Conservation (phyloP, 352 stramenopile genomes). For the Phytophthora macrochlamydospora region DNA sequence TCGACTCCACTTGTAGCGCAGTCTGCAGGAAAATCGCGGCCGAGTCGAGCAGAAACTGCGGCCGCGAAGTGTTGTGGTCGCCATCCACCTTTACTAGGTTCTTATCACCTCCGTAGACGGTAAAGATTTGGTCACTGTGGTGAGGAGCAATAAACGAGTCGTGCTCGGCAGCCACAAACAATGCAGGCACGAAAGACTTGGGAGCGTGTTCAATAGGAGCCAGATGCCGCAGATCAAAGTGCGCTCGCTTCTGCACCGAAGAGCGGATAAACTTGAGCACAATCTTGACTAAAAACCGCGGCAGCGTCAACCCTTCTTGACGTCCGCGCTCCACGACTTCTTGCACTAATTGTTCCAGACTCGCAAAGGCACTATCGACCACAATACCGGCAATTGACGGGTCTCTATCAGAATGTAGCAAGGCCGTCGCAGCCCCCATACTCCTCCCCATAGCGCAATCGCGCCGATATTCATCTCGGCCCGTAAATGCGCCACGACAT, state of each 20-base stretch:
- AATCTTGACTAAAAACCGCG: conserved; percentile 91
- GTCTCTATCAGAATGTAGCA: conserved; percentile 98
- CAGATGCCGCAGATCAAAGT: conserved; percentile 86
- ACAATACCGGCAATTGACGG: conserved; percentile 97
- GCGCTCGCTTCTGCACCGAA: conserved; percentile 91
- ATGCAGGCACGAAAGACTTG: conserved; percentile 95
- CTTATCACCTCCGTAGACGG: conserved; percentile 96
- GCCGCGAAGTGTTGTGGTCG: conserved; percentile 97
- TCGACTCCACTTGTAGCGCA: conserved; percentile 81
- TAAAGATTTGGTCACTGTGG: conserved; percentile 84
- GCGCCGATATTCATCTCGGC: conserved; percentile 89
- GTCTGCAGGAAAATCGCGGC: conserved; percentile 96
- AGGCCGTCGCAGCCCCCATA: conserved; percentile 97
- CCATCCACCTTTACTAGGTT: conserved; percentile 98
- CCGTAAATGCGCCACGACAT: conserved; percentile 95
- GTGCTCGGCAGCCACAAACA: conserved; percentile 95
- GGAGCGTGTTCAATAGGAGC: conserved; percentile 89
- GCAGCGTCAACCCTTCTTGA: conserved; percentile 93
- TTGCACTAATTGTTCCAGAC: conserved; percentile 95
- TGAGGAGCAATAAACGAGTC: conserved; percentile 96
- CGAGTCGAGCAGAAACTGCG: conserved; percentile 96
- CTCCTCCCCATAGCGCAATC: conserved; percentile 97
- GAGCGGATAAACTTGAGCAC: conserved; percentile 91
- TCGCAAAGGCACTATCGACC: conserved; percentile 97
- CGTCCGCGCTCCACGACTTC: conserved; percentile 97